Base-by-base conservation (phyloP, 257 asterid species). In the Rehmannia glutinosa region DNA sequence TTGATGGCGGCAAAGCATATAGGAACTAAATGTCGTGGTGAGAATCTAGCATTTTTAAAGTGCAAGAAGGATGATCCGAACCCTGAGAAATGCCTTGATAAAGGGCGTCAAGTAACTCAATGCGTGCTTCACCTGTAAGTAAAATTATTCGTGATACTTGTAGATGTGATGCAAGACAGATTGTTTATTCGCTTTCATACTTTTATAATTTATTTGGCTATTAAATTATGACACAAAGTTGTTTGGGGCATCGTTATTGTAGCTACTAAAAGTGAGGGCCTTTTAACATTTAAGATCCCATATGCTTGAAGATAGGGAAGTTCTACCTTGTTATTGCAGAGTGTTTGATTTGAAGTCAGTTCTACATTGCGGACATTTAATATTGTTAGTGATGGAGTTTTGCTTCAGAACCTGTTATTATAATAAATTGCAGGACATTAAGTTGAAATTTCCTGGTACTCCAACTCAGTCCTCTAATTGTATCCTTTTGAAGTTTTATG, bases 1-100 rank as follows among this genome's bases (percentile, higher is more conserved):
- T 61, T 90, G 70, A 90, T 87, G 93, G 83, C 91, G 27, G 74
- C 93, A 12, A 87, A 90, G 80, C 95, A 90, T 69, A 83, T 90
- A 64, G 84, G 87, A 51, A 83, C 81, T 9, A 81, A 59, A 55
- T 91, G 97, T 55, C 87, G 91, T 4, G 63, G 73, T 0, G 88
- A 84, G 80, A 88, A 91, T 77, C 17, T 86, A 51, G 96, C 95
- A 3, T 91, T 84, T 75, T 66, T 91, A 72, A 86, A 77, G 82
- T 88, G 97, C 85, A 83, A 86, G 80, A 88, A 86, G 83, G 83
- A 82, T 67, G 97, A 88, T 62, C 87, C 87, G 1, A 88, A 91
- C 76, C 96, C 95, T 3, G 91, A 86, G 80, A 86, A 88, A 64
- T 88, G 97, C 73, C 89, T 88, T 5, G 86, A 79, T 21, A 86